Base-by-base conservation (phyloP, 2,329 filamentous ascomycete genomes). In the Shiraia bambusicola region DNA sequence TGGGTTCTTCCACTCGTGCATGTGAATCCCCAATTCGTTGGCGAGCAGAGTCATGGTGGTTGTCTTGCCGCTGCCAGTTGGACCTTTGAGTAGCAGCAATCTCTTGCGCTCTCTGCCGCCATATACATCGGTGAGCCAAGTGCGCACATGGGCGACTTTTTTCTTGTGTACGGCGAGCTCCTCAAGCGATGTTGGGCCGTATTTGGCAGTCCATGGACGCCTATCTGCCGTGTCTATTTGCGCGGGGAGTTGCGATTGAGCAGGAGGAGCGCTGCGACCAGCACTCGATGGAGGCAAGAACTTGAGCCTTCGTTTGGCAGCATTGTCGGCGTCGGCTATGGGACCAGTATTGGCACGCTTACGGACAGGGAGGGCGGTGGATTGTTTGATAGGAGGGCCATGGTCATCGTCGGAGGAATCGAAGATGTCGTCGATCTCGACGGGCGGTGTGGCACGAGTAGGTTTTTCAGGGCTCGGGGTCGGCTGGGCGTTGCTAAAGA, bases 91-190 rank as follows among this genome's bases (percentile, higher is more conserved):
- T 19, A 98, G 76, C 42, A 96, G 77, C 42, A 96, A 64, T 46
- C 87, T 80, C 73, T 95, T 83, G 39, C 66, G 69, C 40, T 68
- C 66, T 32, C 63, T 70, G 30, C 88, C 87, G 17, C 70, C 67
- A 48, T 89, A 79, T 13, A 89, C 87, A 60, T 84, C 81, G 30
- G 87, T 81, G 25, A 98, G 72, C 91, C 93, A 97, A 44, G 72
- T 77, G 44, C 83, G 81, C 32, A 97, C 91, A 69, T 97, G 91
- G 2, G 81, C 72, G 5, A 97, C 87, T 67, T 98, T 98, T 58
- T 82, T 93, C 73, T 94, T 96, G 68, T 98, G 91, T 13, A 98
- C 92, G 0, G 87, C 92, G 32, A 98, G 74, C 70, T 97, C 92
- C 12, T 90, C 83, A 10, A 96, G 67, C 54, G 80, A 86, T 2